Base-by-base conservation (phyloP, 192 early-diverging fungal species). In the Endogone sp. region DNA sequence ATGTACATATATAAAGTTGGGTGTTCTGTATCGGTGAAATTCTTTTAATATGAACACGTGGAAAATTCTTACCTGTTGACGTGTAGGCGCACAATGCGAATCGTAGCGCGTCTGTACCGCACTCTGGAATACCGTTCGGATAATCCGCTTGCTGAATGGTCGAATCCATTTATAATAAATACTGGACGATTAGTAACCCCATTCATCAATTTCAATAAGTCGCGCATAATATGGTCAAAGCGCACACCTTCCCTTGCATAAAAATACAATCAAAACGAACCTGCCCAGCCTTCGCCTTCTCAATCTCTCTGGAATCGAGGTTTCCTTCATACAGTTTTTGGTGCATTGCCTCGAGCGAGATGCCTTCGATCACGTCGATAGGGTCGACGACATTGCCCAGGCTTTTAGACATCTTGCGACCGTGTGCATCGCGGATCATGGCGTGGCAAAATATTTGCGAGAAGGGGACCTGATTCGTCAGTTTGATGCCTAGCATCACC, bases 321-420 rank as follows among this genome's bases (percentile, higher is more conserved):
- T 98, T 98, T 56, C 98, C 94, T 29, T 79, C 72, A 54, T 83
- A 85, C 22, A 98, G 83, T 71, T 90, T 90, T 29, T 83, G 77
- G 56, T 95, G 90, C 32, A 99, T 87, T 24, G 79, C 83, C 55
- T 86, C 83, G 11, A 99, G 85, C 29, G 87, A 73, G 69, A 96
- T 95, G 65, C 98, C 98, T 68, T 97, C 86, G 68, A 99, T 97
- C 61, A 98, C 96, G 68, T 98, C 94, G 32, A 97, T 79, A 20
- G 98, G 98, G 74, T 99, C 98, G 73, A 99, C 91, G 56, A 99
- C 98, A 64, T 99, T 99, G 65, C 98, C 98, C 56, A 98, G 82
- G 60, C 85, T 86, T 84, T 99, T 99, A 64, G 86, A 89, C 98
- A 99, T 99, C 79, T 99, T 99, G 70, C 96, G 91, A 60, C 98